Base-by-base conservation (phyloP, 1,284 basidiomycete species). In the Mycosarcoma mackinlayi region DNA sequence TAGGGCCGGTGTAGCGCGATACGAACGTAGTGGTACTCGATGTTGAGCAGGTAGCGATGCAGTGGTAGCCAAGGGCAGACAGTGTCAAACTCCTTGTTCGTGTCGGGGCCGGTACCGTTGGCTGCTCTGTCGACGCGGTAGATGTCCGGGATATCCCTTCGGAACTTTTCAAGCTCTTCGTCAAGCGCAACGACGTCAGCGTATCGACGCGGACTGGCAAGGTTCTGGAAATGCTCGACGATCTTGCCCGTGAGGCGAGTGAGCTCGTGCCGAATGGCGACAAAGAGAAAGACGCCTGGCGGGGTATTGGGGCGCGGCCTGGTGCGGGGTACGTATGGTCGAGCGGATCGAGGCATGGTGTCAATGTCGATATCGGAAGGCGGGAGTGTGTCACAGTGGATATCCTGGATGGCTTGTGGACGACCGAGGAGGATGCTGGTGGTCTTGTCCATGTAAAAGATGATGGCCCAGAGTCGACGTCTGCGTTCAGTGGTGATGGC, bases 141-240 rank as follows among this genome's bases (percentile, higher is more conserved):
- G 8, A 86, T 86, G 73, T 92, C 90, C 53, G 93, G 84, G 46
- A 93, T 91, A 33, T 86, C 85, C 69, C 90, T 89, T 89, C 92
- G 92, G 80, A 93, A 94, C 73, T 87, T 88, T 56, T 92, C 86
- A 16, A 97, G 84, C 68, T 96, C 92, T 37, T 92, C 91, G 78
- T 97, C 94, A 45, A 97, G 86, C 1, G 86, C 85, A 38, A 92
- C 84, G 34, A 94, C 92, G 77, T 96, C 93, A 13, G 89, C 88
- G 81, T 96, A 96, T 76, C 92, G 91, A 48, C 90, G 90, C 3
- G 74, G 71, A 37, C 57, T 88, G 54, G 90, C 88, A 19, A 95
- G 89, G 84, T 93, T 91, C 83, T 97, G 94, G 84, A 94, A 97
- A 83, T 95, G 92, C 78, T 95, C 93, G 42, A 93, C 93, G 77